Conservation (phyloP, 176 grass and related monocot species). For the Rhynchospora tenuis region DNA sequence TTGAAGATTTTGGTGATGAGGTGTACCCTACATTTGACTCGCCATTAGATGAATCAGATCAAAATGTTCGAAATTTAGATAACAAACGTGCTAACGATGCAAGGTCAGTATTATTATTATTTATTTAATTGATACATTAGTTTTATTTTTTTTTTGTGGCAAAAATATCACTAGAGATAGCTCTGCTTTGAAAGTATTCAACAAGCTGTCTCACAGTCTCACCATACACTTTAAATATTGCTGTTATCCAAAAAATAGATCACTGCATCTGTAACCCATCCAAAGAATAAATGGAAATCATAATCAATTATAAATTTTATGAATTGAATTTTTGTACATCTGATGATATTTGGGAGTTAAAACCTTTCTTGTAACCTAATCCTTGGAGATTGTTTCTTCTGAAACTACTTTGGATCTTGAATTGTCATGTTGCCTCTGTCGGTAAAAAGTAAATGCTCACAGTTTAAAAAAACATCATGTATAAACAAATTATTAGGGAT, state of each 20-base stretch:
- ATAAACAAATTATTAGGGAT: background rate
- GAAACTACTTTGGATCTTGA: background rate
- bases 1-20: conserved; percentile 40
- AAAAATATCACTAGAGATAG: background rate
- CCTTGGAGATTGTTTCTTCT: background rate
- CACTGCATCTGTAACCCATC: background rate
- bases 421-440: background rate
- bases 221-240: background rate
- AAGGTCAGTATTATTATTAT: conserved; percentile 11
- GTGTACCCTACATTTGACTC: conserved; percentile 32
- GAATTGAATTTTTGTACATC: background rate
- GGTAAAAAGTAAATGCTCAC: background rate
- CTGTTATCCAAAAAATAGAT: background rate
- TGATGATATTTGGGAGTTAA: background rate
- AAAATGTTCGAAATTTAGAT: conserved; percentile 23
- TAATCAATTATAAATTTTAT: background rate
- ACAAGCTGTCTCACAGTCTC: background rate
- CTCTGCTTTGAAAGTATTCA: background rate
- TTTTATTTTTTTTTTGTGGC: background rate
- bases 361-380: too few relatives aligned
- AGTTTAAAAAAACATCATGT: background rate
- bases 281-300: background rate
- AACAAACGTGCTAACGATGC: background rate
- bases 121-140: background rate
- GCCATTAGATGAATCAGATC: conserved; percentile 19